Percentiles rank a stretch among this genome's conserved stretches.
Conservation (phyloP, 2,329 filamentous ascomycete species). For the Ophiostoma sp. region DNA sequence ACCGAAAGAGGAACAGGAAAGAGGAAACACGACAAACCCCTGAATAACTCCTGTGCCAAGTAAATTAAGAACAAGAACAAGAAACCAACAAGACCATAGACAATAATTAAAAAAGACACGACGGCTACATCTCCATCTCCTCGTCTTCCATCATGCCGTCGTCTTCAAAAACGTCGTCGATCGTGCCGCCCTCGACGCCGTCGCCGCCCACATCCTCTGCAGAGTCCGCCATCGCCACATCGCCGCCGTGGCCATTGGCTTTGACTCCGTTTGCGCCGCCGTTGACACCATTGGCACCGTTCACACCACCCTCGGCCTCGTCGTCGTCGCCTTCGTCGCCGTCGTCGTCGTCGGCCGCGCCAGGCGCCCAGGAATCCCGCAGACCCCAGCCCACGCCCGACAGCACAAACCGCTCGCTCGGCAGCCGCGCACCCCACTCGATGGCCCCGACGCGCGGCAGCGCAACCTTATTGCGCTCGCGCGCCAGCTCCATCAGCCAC, state of each 20-base stretch:
- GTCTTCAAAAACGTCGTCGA: slow-evolving; percentile 44
- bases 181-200: slow-evolving; percentile 49
- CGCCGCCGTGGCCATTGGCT: slow-evolving; percentile 39
- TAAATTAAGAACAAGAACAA: background rate
- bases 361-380: slow-evolving; percentile 51
- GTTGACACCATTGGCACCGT: slow-evolving; percentile 34
- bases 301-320: slow-evolving; percentile 30
- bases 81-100: background rate
- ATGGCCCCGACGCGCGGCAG: slow-evolving; percentile 58
- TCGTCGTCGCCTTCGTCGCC: slow-evolving; percentile 44
- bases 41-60: background rate
- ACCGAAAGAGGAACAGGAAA: background rate
- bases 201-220: slow-evolving; percentile 52
- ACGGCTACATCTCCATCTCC: slow-evolving; percentile 35
- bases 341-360: slow-evolving; percentile 40
- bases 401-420: slow-evolving; percentile 63
- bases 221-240: slow-evolving; percentile 25
- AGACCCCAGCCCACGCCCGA: slow-evolving; percentile 62
- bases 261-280: slow-evolving; percentile 31
- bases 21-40: background rate
- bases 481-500: slow-evolving; percentile 69
- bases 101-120: background rate
- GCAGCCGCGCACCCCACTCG: slow-evolving; percentile 63
- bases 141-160: slow-evolving; percentile 35
- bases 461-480: slow-evolving; percentile 61